Percentiles rank a stretch among this genome's conserved stretches.
Evolutionary conservation across 2,329 filamentous ascomycete species (phyloP).

Genomic region (Albifimbria verrucaria): DNA sequence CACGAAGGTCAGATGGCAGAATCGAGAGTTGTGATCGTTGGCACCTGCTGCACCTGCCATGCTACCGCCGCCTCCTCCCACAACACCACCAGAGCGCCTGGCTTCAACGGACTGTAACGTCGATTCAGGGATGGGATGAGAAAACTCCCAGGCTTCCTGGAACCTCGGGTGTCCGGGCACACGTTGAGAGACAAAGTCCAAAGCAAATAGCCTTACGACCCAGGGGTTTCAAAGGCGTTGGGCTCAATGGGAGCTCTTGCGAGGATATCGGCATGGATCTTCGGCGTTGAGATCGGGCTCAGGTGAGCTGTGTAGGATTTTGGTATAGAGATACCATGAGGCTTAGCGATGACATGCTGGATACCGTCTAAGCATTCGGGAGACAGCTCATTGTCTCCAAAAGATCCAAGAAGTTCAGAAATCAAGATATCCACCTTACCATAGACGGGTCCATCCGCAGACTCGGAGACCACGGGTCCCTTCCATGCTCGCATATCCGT

Average conservation of each 20-base stretch:
- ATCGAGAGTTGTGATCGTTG: slow-evolving; percentile 89
- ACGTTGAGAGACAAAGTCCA: slow-evolving; percentile 76
- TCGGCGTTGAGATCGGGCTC: slow-evolving; percentile 86
- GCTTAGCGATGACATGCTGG: slow-evolving; percentile 76
- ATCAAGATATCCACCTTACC: slow-evolving; percentile 86
- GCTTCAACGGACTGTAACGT: slow-evolving; percentile 54
- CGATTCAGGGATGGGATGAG: slow-evolving; percentile 64
- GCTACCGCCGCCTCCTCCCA: slow-evolving; percentile 66
- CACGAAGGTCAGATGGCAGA: slow-evolving; percentile 73
- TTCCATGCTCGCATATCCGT: slow-evolving; percentile 98
- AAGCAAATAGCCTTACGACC: slow-evolving; percentile 86
- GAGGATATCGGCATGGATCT: slow-evolving; percentile 77
- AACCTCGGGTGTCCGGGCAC: slow-evolving; percentile 60
- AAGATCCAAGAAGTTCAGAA: slow-evolving; percentile 90
- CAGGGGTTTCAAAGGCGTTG: slow-evolving; percentile 83
- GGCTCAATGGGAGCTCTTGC: slow-evolving; percentile 58
- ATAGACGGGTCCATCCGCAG: slow-evolving; percentile 43
- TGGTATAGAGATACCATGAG: slow-evolving; percentile 89
- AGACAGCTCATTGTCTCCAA: slow-evolving; percentile 94
- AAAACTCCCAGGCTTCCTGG: slow-evolving; percentile 77
- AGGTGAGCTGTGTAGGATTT: slow-evolving; percentile 90
- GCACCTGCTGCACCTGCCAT: slow-evolving; percentile 74
- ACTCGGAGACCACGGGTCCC: slow-evolving; percentile 60
- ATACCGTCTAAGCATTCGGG: slow-evolving; percentile 96
- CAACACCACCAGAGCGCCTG: slow-evolving; percentile 61